These are phyloP conservation scores for Amylocystis lapponica DNA, from an alignment of 768 basidiomycete species.

Conservation along the genomic window DNA sequence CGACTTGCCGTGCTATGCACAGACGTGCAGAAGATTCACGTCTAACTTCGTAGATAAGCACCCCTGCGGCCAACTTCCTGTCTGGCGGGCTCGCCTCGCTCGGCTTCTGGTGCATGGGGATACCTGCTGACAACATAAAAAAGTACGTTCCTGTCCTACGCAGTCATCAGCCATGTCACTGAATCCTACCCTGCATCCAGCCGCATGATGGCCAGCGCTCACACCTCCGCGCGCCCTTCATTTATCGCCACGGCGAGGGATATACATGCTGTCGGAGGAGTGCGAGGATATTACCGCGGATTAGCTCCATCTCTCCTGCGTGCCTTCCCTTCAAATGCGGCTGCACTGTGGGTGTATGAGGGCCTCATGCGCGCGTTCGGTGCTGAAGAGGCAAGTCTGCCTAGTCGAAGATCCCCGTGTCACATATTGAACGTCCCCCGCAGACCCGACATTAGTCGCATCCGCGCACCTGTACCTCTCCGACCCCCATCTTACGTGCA, in stretches of 20 bases:
- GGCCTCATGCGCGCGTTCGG: constrained; percentile 58
- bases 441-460: constrained; percentile 41
- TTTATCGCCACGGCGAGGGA: constrained; percentile 44
- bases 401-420: background rate
- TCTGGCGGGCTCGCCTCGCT: constrained; percentile 61
- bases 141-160: constrained; percentile 44
- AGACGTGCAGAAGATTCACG: constrained; percentile 1
- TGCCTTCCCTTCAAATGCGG: constrained; percentile 77
- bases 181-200: constrained; percentile 24
- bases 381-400: constrained; percentile 54
- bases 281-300: constrained; percentile 58
- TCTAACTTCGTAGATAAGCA: constrained; percentile 41
- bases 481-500: background rate
- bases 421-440: constrained; percentile 1
- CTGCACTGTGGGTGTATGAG: constrained; percentile 76
- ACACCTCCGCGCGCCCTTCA: constrained; percentile 33
- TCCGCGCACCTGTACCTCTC: background rate
- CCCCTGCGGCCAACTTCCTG: constrained; percentile 55
- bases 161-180: constrained; percentile 5
- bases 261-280: constrained; percentile 49
- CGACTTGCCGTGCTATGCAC: constrained; percentile 1
- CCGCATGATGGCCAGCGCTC: constrained; percentile 60
- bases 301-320: constrained; percentile 62
- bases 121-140: constrained; percentile 78
- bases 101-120: constrained; percentile 61